Evolutionary conservation across 352 stramenopile species (phyloP).

Genomic region (Phytopythium aichiense): DNA sequence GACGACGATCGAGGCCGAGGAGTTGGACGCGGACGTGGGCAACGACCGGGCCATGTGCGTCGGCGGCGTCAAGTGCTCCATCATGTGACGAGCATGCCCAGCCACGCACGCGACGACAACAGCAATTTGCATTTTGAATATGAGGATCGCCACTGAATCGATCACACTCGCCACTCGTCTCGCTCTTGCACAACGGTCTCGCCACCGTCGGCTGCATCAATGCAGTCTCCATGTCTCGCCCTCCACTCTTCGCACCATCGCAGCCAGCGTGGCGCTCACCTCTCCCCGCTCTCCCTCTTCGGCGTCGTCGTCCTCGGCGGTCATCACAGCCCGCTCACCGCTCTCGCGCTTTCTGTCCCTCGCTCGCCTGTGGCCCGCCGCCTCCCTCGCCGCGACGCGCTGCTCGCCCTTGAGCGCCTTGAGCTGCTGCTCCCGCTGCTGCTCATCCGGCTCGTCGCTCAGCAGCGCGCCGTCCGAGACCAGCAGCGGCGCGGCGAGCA

Average conservation of each 20-base stretch:
- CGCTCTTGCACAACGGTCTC: neutral
- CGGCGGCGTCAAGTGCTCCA: slow-evolving; percentile 38
- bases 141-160: neutral
- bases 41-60: slow-evolving; percentile 12
- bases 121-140: neutral
- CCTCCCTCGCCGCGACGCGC: slow-evolving; percentile 44
- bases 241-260: neutral
- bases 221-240: neutral
- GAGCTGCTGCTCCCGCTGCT: slow-evolving; percentile 17
- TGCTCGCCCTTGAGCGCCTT: slow-evolving; percentile 29
- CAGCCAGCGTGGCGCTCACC: neutral
- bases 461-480: slow-evolving; percentile 62
- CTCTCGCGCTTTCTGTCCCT: slow-evolving; percentile 18
- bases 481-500: slow-evolving; percentile 41
- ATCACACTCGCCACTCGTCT: neutral
- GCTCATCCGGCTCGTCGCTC: slow-evolving; percentile 21
- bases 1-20: slow-evolving; percentile 21
- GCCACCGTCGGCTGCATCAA: neutral
- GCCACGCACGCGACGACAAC: neutral
- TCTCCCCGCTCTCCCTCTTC: slow-evolving; percentile 6
- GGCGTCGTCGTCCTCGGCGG: slow-evolving; percentile 18
- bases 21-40: slow-evolving; percentile 14
- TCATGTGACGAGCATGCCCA: slow-evolving; percentile 35
- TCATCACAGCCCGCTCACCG: slow-evolving; percentile 16
- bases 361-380: slow-evolving; percentile 27